These are phyloP conservation scores for Cladosporium sp. DNA, from an alignment of 2,329 filamentous ascomycete genomes.

Conservation along the genomic window DNA sequence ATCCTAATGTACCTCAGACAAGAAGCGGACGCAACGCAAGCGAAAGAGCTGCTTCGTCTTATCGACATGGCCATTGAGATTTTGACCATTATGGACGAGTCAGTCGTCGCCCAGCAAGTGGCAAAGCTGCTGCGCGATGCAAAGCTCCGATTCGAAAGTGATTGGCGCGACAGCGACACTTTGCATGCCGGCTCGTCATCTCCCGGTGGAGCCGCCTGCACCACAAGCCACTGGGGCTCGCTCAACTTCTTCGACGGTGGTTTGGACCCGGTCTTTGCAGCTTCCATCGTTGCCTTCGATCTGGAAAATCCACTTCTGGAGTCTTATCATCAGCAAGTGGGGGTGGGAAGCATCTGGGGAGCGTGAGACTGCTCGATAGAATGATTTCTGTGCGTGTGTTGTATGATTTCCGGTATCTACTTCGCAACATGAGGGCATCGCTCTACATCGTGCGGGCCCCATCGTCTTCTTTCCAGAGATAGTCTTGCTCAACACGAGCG, in stretches of 20 bases:
- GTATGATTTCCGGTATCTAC: neutral
- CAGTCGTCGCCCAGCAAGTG: neutral
- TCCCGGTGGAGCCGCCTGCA: neutral
- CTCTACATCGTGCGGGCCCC: neutral
- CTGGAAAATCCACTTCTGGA: neutral
- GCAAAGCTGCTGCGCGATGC: neutral
- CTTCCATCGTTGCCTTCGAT: neutral
- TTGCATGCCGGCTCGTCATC: neutral
- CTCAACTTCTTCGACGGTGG: conserved; percentile 1
- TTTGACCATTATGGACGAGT: neutral
- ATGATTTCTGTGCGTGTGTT: neutral
- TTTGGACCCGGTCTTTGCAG: neutral
- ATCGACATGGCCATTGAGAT: neutral
- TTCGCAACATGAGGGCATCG: neutral
- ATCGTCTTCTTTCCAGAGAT: neutral
- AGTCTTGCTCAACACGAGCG: neutral
- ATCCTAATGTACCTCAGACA: neutral
- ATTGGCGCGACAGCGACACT: neutral
- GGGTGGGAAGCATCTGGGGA: neutral
- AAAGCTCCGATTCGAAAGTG: neutral
- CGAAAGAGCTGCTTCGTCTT: neutral
- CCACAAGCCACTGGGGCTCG: neutral
- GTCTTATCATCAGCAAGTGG: neutral
- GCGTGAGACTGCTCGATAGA: neutral
- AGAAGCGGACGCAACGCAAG: neutral